phyloP scores from a whole-genome alignment of 345 rosid genomes.

The Carallia brachiata region DNA sequence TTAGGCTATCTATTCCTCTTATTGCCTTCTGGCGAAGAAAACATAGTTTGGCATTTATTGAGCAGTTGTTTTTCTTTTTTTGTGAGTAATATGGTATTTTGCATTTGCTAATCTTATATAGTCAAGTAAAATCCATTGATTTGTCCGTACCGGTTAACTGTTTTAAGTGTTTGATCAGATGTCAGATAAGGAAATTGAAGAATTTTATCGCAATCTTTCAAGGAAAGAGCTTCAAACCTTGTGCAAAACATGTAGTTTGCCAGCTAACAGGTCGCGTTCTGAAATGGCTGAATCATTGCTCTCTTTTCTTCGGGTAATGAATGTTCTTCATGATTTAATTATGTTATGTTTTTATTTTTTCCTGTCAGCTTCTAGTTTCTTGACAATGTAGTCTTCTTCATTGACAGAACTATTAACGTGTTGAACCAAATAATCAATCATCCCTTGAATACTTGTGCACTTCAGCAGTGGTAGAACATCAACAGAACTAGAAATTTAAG shows the following conservation, averaged over 20 bases:
- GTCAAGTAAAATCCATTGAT: not conserved
- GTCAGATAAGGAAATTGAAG: conserved; percentile 44
- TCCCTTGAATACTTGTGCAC: no score
- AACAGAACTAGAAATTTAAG: no score
- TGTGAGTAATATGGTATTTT: no score
- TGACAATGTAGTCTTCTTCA: no score
- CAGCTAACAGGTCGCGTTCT: conserved; percentile 61
- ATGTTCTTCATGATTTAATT: not conserved
- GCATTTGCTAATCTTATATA: not conserved
- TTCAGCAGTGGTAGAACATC: no score
- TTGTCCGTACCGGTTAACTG: not conserved
- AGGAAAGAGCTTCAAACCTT: conserved; percentile 74
- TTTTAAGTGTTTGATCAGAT: conserved; percentile 28
- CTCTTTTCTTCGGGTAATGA: conserved; percentile 46
- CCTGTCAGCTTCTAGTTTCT: not conserved
- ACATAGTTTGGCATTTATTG: no score
- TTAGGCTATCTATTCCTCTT: no score
- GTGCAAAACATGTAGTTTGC: conserved; percentile 68
- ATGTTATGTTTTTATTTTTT: not conserved
- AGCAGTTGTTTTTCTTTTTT: no score
- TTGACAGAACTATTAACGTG: no score
- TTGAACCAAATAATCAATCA: no score
- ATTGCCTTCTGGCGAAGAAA: no score
- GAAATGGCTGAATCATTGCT: conserved; percentile 61
- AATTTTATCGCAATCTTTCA: conserved; percentile 43